These are phyloP conservation scores for Blastomyces parvus DNA, from an alignment of 2,329 filamentous ascomycete genomes.

Conservation along the genomic window DNA sequence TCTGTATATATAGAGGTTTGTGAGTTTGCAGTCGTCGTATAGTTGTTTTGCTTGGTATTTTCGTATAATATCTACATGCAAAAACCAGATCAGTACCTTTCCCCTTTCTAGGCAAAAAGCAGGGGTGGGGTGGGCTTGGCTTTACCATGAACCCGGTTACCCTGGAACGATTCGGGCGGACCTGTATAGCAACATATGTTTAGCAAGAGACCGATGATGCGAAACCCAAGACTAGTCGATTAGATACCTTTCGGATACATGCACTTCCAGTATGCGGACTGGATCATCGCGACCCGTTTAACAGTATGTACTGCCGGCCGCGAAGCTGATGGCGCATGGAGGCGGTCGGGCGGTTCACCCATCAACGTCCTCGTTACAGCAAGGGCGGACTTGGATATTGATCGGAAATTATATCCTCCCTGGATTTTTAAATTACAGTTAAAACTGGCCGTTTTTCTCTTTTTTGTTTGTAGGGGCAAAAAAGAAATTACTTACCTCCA, in stretches of 20 bases:
- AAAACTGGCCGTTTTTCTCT: not conserved
- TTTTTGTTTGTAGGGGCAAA: too few species aligned
- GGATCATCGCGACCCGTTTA: slow-evolving; percentile 48
- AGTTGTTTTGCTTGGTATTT: slow-evolving; percentile 64
- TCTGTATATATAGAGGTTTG: slow-evolving; percentile 68
- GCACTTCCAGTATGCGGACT: slow-evolving; percentile 72
- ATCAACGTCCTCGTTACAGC: slow-evolving; percentile 88
- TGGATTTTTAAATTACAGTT: slow-evolving; percentile 16
- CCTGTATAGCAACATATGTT: slow-evolving; percentile 11
- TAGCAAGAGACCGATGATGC: not conserved
- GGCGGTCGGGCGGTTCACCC: slow-evolving; percentile 73
- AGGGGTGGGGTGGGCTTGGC: too few species aligned
- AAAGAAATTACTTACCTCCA: slow-evolving; percentile 52
- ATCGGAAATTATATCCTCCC: slow-evolving; percentile 87
- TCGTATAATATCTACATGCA: slow-evolving; percentile 57
- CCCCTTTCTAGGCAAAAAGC: too few species aligned
- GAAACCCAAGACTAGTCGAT: not conserved
- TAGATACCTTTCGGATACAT: slow-evolving; percentile 57
- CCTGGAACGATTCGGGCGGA: slow-evolving; percentile 22
- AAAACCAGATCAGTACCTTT: slow-evolving; percentile 7
- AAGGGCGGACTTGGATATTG: slow-evolving; percentile 85
- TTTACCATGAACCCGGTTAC: slow-evolving; percentile 54
- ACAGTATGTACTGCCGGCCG: slow-evolving; percentile 47
- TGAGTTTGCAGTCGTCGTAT: slow-evolving; percentile 65
- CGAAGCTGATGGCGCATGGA: slow-evolving; percentile 41